phyloP scores from a whole-genome alignment of 2,329 filamentous ascomycete genomes.

The Penicillium digitatum region DNA sequence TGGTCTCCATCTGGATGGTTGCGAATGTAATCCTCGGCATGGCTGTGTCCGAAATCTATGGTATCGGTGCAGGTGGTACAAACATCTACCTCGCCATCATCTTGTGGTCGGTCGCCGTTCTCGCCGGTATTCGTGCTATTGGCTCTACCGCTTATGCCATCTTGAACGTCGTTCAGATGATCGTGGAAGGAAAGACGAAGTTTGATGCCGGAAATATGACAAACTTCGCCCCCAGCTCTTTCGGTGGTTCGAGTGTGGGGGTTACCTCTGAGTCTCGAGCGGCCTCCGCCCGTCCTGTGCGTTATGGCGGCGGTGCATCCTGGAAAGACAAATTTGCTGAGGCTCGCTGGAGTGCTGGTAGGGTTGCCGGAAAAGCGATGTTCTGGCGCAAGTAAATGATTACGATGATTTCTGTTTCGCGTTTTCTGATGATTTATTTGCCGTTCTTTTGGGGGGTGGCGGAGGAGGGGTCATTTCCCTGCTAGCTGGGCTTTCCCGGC shows the following conservation, averaged over 20 bases:
- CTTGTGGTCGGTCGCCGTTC: conserved; percentile 79
- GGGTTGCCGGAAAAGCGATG: conserved; percentile 34
- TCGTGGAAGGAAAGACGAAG: conserved; percentile 81
- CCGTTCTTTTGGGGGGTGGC: not conserved
- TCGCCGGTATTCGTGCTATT: conserved; percentile 84
- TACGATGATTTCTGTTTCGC: not conserved
- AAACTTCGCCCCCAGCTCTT: conserved; percentile 23
- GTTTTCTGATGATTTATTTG: not conserved
- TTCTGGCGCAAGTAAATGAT: conserved; percentile 39
- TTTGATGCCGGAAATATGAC: conserved; percentile 39
- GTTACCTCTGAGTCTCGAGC: conserved; percentile 18
- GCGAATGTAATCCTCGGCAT: conserved; percentile 90
- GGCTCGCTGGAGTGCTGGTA: conserved; percentile 33
- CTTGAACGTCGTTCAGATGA: conserved; percentile 75
- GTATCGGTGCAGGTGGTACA: conserved; percentile 63
- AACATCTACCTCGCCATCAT: conserved; percentile 94
- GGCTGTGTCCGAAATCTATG: conserved; percentile 84
- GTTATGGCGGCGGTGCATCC: conserved; percentile 33
- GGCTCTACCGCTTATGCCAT: conserved; percentile 77
- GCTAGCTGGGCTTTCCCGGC: not conserved
- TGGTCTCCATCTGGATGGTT: conserved; percentile 93
- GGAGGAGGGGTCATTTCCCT: too few relatives aligned
- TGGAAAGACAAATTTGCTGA: conserved; percentile 37
- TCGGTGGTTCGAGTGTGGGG: conserved; percentile 21
- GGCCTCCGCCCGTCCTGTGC: conserved; percentile 18